These are phyloP conservation scores for Anthostomella pinea DNA, from an alignment of 2,329 filamentous ascomycete genomes.

Conservation along the genomic window DNA sequence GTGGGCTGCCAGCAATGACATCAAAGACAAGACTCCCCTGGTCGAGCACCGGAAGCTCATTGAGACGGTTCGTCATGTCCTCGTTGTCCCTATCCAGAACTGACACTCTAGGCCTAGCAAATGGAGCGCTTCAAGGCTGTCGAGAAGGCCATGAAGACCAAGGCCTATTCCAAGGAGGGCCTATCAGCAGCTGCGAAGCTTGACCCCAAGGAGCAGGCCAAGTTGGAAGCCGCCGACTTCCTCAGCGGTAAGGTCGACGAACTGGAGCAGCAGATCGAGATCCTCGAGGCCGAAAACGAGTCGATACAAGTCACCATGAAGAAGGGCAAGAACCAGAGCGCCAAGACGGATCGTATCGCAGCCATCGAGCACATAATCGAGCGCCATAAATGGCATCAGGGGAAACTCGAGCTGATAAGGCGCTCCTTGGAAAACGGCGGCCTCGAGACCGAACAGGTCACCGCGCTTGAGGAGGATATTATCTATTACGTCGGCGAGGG, in stretches of 20 bases:
- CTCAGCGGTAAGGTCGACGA: constrained; percentile 85
- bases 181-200: constrained; percentile 87
- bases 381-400: constrained; percentile 94
- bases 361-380: constrained; percentile 83
- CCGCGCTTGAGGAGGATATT: constrained; percentile 86
- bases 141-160: constrained; percentile 99
- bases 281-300: constrained; percentile 86
- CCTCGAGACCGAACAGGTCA: constrained; percentile 82
- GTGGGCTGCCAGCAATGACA: constrained; percentile 97
- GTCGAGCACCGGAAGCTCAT: constrained; percentile 93
- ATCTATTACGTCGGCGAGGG: constrained; percentile 93
- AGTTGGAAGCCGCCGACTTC: constrained; percentile 84
- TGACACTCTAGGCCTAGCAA: no score
- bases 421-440: constrained; percentile 90
- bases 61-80: constrained; percentile 77
- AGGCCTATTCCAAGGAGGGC: constrained; percentile 98
- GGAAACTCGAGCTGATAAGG: constrained; percentile 86
- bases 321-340: constrained; percentile 84
- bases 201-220: constrained; percentile 97
- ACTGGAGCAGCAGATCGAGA: constrained; percentile 89
- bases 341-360: constrained; percentile 82
- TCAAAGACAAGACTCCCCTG: constrained; percentile 97
- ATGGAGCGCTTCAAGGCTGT: constrained; percentile 99
- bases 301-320: constrained; percentile 84
- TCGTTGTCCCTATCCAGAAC: no score